Evolutionary conservation across 305 asterid genomes (phyloP).

Genomic region (Plantago lanceolata): DNA sequence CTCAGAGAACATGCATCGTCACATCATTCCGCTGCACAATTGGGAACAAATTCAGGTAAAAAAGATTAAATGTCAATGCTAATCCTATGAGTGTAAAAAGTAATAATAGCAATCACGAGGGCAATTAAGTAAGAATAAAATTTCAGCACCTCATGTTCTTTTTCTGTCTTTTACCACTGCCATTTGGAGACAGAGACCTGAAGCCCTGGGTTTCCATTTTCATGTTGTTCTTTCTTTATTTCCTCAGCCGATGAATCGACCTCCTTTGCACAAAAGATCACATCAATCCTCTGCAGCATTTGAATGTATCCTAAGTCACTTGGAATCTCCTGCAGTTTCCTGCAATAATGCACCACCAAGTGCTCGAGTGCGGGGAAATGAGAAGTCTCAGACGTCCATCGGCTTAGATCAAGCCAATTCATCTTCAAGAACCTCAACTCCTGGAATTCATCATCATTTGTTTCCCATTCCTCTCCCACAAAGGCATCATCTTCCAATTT

Average conservation of each 20-base stretch:
- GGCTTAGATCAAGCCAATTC: background rate
- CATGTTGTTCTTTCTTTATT: background rate
- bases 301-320: background rate
- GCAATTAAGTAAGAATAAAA: too few species aligned
- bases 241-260: background rate
- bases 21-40: too few species aligned
- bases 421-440: conserved; percentile 28
- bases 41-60: too few species aligned
- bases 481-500: conserved; percentile 21
- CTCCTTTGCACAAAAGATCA: background rate
- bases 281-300: background rate
- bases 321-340: background rate
- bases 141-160: too few species aligned
- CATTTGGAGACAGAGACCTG: too few species aligned
- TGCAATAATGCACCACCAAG: background rate
- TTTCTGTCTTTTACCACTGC: too few species aligned
- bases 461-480: conserved; percentile 22
- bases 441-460: conserved; percentile 11
- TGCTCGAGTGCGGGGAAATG: conserved; percentile 7
- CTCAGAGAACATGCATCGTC: too few species aligned
- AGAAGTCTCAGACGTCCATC: background rate
- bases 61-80: too few species aligned
- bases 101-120: too few species aligned
- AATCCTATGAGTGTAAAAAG: too few species aligned
- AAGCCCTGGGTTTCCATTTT: background rate